Percentiles rank a stretch among this genome's conserved stretches.
phyloP scores from a whole-genome alignment of 78 protist genomes.

The Dictyostelium purpureum region DNA sequence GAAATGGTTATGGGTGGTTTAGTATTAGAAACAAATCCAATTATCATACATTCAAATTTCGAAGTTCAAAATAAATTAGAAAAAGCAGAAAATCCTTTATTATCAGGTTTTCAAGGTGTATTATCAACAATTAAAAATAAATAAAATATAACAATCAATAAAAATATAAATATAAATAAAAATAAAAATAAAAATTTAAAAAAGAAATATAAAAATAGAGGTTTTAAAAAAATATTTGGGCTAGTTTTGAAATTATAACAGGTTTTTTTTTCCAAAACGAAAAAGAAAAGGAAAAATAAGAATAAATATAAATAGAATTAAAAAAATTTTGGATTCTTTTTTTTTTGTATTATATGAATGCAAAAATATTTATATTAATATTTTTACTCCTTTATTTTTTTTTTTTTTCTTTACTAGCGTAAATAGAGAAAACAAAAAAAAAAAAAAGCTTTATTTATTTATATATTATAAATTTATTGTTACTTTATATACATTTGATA shows the following conservation, averaged over 20 bases:
- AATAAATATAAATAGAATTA: not conserved
- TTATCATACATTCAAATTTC: constrained; percentile 68
- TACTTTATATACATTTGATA: no score
- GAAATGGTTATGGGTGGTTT: constrained; percentile 98
- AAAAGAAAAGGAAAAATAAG: not conserved
- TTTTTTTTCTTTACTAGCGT: not conserved
- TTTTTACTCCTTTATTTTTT: not conserved
- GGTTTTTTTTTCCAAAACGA: no score
- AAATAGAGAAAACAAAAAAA: not conserved
- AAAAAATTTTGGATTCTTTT: not conserved
- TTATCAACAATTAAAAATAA: not conserved
- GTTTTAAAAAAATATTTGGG: not conserved
- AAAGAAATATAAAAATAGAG: not conserved
- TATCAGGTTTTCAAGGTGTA: constrained; percentile 17
- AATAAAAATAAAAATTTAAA: not conserved
- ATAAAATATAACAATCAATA: not conserved
- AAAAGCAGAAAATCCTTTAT: constrained; percentile 75
- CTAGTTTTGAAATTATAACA: no score
- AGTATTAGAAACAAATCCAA: constrained; percentile 92
- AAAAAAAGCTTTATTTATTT: not conserved
- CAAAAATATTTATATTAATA: not conserved
- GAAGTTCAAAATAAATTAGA: constrained; percentile 61
- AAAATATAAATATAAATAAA: not conserved
- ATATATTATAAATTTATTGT: no score
- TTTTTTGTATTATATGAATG: not conserved